Percentiles rank a stretch among this genome's conserved stretches.
These are phyloP conservation scores for Aspergillus fumigatiaffinis DNA, from an alignment of 2,329 filamentous ascomycete species.

Conservation along the genomic window DNA sequence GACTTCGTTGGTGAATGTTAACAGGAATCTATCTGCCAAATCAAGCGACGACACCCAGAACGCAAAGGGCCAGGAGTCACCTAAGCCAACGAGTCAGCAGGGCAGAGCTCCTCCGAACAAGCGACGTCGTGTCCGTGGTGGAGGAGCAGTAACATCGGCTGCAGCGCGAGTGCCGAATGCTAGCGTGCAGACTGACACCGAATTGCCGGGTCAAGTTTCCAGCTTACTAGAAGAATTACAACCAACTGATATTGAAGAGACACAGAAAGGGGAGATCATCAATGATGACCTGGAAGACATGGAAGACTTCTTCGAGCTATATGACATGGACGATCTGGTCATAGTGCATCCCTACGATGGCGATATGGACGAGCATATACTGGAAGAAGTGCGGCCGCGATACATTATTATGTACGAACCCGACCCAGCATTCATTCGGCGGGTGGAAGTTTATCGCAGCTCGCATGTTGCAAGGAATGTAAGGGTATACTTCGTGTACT, in stretches of 20 bases:
- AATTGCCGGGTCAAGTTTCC: constrained; percentile 77
- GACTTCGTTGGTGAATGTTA: constrained; percentile 80
- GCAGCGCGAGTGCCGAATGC: constrained; percentile 66
- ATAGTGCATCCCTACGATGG: constrained; percentile 92
- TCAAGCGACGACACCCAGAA: constrained; percentile 19
- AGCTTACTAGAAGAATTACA: constrained; percentile 78
- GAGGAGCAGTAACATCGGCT: constrained; percentile 57
- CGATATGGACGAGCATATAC: constrained; percentile 91
- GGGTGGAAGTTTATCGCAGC: constrained; percentile 92
- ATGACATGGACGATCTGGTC: constrained; percentile 84
- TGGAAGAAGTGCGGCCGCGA: constrained; percentile 87
- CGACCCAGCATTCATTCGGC: constrained; percentile 86
- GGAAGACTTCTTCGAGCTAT: constrained; percentile 88
- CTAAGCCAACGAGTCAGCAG: constrained; percentile 28
- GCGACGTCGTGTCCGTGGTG: constrained; percentile 76
- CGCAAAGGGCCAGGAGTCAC: constrained; percentile 19
- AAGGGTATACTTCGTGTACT: constrained; percentile 95
- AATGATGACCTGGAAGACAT: constrained; percentile 81
- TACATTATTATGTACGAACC: constrained; percentile 99
- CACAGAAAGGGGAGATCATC: constrained; percentile 64
- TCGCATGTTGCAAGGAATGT: constrained; percentile 88
- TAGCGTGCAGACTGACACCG: constrained; percentile 68
- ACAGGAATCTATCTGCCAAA: constrained; percentile 42
- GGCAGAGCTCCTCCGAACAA: constrained; percentile 77
- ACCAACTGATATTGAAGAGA: constrained; percentile 71